These are phyloP conservation scores for Vitis rupestris DNA, from an alignment of 164 flowering plant species.

Conservation along the genomic window DNA sequence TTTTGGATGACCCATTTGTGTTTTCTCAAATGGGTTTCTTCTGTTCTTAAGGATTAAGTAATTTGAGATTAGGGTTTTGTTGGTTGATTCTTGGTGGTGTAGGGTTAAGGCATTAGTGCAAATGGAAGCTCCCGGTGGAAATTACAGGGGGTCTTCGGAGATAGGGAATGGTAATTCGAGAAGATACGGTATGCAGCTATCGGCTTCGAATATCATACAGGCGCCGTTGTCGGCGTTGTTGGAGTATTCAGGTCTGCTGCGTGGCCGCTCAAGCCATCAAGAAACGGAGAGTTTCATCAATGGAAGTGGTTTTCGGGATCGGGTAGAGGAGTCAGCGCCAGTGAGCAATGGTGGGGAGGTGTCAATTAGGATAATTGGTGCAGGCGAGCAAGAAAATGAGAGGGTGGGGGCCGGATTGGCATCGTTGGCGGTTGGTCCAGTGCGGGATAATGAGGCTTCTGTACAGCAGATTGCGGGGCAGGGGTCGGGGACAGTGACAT, in stretches of 20 bases:
- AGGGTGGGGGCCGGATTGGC: constrained; percentile 23
- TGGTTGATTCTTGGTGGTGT: constrained; percentile 13
- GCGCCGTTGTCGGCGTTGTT: constrained; percentile 78
- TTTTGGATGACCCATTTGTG: background rate
- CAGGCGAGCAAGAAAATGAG: constrained; percentile 62
- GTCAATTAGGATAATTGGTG: constrained; percentile 84
- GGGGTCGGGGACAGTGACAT: constrained; percentile 7
- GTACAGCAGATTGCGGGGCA: constrained; percentile 5
- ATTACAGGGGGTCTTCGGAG: constrained; percentile 43
- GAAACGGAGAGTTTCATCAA: constrained; percentile 50
- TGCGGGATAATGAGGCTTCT: constrained; percentile 28
- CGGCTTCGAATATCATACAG: constrained; percentile 74
- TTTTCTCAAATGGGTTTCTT: background rate
- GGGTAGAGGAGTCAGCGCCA: constrained; percentile 31
- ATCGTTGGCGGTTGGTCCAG: constrained; percentile 24
- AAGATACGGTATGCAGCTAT: constrained; percentile 55
- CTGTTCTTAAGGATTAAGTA: too few species aligned
- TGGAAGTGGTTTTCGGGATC: constrained; percentile 26
- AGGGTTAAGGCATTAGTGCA: constrained; percentile 44
- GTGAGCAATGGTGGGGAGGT: constrained; percentile 64
- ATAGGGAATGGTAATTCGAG: constrained; percentile 29
- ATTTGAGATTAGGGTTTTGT: background rate
- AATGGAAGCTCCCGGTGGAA: constrained; percentile 65
- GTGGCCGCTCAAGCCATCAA: constrained; percentile 49
- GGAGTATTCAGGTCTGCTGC: constrained; percentile 80